Evolutionary conservation across 2,329 filamentous ascomycete genomes (phyloP).

Genomic region (Colletotrichum sp.): DNA sequence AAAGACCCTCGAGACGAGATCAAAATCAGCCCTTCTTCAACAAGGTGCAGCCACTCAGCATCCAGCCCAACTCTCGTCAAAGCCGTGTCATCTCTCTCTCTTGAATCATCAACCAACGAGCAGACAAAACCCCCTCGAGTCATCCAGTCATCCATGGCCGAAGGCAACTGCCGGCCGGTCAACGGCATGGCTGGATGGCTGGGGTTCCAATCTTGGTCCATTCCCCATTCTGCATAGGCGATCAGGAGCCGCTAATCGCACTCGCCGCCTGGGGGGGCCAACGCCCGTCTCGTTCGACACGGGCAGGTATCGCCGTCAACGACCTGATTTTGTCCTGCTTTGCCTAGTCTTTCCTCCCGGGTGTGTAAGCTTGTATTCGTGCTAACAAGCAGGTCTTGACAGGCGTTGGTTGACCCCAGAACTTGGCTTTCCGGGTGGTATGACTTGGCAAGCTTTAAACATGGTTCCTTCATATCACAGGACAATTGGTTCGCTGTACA

Average conservation of each 20-base stretch:
- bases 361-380: background rate
- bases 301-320: background rate
- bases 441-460: background rate
- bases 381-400: background rate
- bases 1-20: background rate
- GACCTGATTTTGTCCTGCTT: background rate
- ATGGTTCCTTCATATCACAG: background rate
- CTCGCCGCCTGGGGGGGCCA: background rate
- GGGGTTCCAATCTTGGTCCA: background rate
- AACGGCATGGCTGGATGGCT: background rate
- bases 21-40: background rate
- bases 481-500: background rate
- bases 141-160: background rate
- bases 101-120: background rate
- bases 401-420: background rate
- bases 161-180: conserved; percentile 6
- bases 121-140: background rate
- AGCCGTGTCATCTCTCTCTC: background rate
- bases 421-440: background rate
- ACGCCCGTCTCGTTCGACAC: background rate
- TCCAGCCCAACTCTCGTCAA: background rate
- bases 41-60: background rate
- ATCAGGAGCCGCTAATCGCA: conserved; percentile 2
- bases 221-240: background rate
- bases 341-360: background rate